A percentile compares a stretch with the other conserved stretches of the same genome.
These are phyloP conservation scores for Penicillium frequentans DNA, from an alignment of 2,329 filamentous ascomycete genomes.

Conservation along the genomic window DNA sequence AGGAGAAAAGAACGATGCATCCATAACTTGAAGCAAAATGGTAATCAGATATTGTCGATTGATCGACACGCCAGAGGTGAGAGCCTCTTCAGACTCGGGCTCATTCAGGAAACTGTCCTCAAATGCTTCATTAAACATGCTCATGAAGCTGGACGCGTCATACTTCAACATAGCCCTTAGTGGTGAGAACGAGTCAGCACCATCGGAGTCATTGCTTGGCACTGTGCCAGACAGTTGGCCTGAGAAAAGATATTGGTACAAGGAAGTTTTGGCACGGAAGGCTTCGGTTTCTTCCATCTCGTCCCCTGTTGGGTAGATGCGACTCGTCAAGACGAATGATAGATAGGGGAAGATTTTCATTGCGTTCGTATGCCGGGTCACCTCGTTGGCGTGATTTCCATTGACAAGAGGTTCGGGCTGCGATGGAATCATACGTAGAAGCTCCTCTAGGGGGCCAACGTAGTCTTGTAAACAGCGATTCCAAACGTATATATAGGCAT, in stretches of 20 bases:
- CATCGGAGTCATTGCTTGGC: conserved; percentile 37
- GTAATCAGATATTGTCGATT: conserved; percentile 91
- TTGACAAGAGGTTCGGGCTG: conserved; percentile 27
- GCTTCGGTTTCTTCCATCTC: conserved; percentile 71
- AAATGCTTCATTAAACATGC: conserved; percentile 94
- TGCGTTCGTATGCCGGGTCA: conserved; percentile 62
- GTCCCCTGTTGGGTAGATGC: conserved; percentile 86
- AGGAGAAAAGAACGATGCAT: conserved; percentile 64
- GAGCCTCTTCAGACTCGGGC: conserved; percentile 64
- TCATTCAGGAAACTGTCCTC: conserved; percentile 93
- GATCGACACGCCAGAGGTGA: conserved; percentile 59
- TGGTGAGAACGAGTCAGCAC: conserved; percentile 80
- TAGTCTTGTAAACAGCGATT: conserved; percentile 87
- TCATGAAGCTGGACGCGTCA: conserved; percentile 88
- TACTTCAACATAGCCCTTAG: conserved; percentile 82
- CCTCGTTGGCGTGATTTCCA: conserved; percentile 55
- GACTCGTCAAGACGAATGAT: conserved; percentile 84
- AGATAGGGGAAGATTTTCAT: conserved; percentile 94
- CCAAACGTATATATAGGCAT: conserved; percentile 96
- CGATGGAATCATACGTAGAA: conserved; percentile 55
- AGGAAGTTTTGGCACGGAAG: conserved; percentile 74
- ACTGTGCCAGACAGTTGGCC: conserved; percentile 53
- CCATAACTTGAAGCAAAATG: conserved; percentile 90
- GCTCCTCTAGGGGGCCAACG: conserved; percentile 82
- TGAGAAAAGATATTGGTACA: conserved; percentile 94